Percentiles rank a stretch among this genome's conserved stretches.
phyloP scores from a whole-genome alignment of 352 stramenopile genomes.

The Peronospora belbahrii region DNA sequence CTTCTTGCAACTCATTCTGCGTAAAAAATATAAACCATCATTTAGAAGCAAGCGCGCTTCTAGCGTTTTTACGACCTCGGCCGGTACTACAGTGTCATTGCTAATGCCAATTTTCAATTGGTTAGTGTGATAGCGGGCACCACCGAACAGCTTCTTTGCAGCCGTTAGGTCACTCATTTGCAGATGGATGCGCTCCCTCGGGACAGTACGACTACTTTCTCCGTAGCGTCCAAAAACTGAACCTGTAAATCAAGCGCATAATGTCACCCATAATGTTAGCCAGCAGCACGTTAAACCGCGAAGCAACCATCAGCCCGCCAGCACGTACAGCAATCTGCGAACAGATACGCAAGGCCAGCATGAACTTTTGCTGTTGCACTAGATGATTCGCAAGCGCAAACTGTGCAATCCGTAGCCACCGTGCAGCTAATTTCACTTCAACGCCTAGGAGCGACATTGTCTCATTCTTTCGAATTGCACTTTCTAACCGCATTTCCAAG shows the following conservation, averaged over 20 bases:
- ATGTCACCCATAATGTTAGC: slow-evolving; percentile 1
- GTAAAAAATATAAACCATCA: slow-evolving; percentile 61
- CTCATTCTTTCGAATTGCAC: slow-evolving; percentile 23
- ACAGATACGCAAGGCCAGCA: slow-evolving; percentile 51
- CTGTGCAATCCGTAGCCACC: slow-evolving; percentile 54
- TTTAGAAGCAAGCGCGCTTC: slow-evolving; percentile 57
- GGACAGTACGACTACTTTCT: slow-evolving; percentile 47
- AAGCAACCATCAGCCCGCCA: not conserved
- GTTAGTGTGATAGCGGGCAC: slow-evolving; percentile 29
- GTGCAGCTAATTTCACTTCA: slow-evolving; percentile 20
- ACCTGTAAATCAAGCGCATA: slow-evolving; percentile 21
- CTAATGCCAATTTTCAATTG: slow-evolving; percentile 10
- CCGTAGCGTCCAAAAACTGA: slow-evolving; percentile 26
- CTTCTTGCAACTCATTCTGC: slow-evolving; percentile 76
- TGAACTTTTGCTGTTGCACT: slow-evolving; percentile 68
- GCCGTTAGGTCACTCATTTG: slow-evolving; percentile 61
- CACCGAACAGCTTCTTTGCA: slow-evolving; percentile 50
- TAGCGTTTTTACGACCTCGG: slow-evolving; percentile 28
- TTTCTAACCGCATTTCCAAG: slow-evolving; percentile 34
- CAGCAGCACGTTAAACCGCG: not conserved
- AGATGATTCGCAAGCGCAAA: slow-evolving; percentile 66
- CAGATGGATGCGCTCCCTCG: slow-evolving; percentile 54
- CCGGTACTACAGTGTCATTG: not conserved
- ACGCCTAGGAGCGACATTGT: slow-evolving; percentile 29
- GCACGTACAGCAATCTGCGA: slow-evolving; percentile 52